Conservation (phyloP, 257 asterid species). For the Lycium ferocissimum region DNA sequence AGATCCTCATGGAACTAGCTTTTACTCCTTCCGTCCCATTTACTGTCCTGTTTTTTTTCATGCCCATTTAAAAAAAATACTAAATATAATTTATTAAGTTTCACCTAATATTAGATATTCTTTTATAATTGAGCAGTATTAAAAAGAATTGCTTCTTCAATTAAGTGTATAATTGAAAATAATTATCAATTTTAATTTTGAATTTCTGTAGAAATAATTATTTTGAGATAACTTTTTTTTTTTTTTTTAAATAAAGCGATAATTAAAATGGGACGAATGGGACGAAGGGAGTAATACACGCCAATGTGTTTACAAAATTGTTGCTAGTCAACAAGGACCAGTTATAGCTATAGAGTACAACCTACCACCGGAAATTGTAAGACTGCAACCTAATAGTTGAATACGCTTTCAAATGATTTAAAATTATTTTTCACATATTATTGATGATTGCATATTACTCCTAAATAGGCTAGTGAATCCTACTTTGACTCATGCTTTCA, state of each 20-base stretch:
- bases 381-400: not conserved
- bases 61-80: too few species aligned
- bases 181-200: too few species aligned
- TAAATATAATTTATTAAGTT: too few species aligned
- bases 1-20: not conserved
- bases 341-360: not conserved
- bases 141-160: not conserved
- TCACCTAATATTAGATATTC: too few species aligned
- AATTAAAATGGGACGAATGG: too few species aligned
- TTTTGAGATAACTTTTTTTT: too few species aligned
- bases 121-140: too few species aligned
- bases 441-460: not conserved
- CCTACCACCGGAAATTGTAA: slow-evolving; percentile 18
- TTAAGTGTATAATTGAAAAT: too few species aligned
- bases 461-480: not conserved
- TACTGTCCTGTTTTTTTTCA: too few species aligned
- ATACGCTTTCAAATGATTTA: not conserved
- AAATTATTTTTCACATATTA: not conserved
- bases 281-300: too few species aligned
- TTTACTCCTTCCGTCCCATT: not conserved
- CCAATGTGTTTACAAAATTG: not conserved
- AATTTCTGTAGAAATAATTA: too few species aligned
- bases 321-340: not conserved
- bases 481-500: not conserved
- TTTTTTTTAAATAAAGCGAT: too few species aligned